These are phyloP conservation scores for Fonsecaea pedrosoi DNA, from an alignment of 2,329 filamentous ascomycete species.

Conservation along the genomic window DNA sequence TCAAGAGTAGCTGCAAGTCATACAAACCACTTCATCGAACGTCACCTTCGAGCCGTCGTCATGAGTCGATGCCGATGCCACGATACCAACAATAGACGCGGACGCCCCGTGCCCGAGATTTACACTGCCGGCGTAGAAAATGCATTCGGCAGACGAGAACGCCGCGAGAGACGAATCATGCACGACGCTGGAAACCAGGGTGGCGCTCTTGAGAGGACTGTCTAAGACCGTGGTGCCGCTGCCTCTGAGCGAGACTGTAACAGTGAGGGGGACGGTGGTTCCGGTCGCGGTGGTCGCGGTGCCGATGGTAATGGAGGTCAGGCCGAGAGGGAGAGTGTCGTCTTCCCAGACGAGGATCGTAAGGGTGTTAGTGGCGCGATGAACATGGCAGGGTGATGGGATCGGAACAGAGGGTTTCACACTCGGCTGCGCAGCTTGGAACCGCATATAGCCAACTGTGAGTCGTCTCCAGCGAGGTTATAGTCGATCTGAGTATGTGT, in stretches of 20 bases:
- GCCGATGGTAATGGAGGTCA: constrained; percentile 17
- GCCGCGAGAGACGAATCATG: background rate
- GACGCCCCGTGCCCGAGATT: background rate
- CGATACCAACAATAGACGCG: background rate
- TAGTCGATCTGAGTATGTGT: constrained; percentile 5
- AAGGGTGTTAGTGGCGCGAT: background rate
- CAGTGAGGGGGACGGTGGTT: background rate
- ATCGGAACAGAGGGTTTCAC: background rate
- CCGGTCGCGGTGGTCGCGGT: constrained; percentile 5
- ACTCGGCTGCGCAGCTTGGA: background rate
- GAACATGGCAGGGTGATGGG: too few species aligned
- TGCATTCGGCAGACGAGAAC: constrained; percentile 4
- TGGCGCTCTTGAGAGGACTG: background rate
- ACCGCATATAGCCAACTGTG: background rate
- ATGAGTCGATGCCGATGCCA: background rate
- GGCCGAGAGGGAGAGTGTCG: background rate
- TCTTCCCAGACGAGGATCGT: background rate
- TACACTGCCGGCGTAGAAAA: background rate
- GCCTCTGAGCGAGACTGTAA: constrained; percentile 2
- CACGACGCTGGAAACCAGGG: background rate
- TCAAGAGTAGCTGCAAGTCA: background rate
- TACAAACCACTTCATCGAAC: background rate
- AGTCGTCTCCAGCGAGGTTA: constrained; percentile 11
- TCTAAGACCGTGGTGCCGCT: constrained; percentile 2
- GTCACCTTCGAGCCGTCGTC: background rate